Conservation (phyloP, 352 stramenopile genomes). For the Globisporangium rhizosaccharum region DNA sequence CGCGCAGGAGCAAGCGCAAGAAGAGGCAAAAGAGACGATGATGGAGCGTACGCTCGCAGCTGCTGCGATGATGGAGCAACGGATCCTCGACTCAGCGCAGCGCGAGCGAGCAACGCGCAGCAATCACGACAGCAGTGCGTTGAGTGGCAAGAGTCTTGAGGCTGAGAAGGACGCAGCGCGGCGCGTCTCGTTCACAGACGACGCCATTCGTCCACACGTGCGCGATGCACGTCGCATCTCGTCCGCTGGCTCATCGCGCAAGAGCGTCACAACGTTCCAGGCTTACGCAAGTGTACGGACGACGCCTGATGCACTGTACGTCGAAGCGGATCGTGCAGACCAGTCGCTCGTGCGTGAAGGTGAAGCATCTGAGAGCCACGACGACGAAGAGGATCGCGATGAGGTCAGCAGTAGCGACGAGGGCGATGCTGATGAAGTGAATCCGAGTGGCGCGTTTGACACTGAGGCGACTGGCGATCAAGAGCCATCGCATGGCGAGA, state of each 20-base stretch:
- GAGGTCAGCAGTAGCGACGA: neutral
- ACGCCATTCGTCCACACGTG: neutral
- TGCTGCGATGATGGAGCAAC: slow-evolving; percentile 25
- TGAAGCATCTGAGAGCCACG: neutral
- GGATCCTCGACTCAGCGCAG: slow-evolving; percentile 25
- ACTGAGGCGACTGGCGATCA: neutral
- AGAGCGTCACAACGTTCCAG: neutral
- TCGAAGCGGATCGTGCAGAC: neutral
- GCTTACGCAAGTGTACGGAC: neutral
- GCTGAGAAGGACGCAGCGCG: neutral
- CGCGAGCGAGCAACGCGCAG: slow-evolving; percentile 8
- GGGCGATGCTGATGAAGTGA: neutral
- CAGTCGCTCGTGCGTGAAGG: neutral
- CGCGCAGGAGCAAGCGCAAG: slow-evolving; percentile 16
- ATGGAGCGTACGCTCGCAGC: slow-evolving; percentile 6
- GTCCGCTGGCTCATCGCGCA: slow-evolving; percentile 11
- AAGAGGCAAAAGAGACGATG: slow-evolving; percentile 21
- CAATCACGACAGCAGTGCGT: neutral
- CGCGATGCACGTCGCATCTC: slow-evolving; percentile 7
- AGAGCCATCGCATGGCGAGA: neutral
- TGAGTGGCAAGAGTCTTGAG: neutral
- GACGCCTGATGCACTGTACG: neutral
- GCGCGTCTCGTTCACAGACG: slow-evolving; percentile 5
- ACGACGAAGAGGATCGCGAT: neutral
- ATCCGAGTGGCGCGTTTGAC: neutral